Percentiles rank a stretch among this genome's conserved stretches.
Conservation (phyloP, 768 basidiomycete species). For the Panellus pusillus region DNA sequence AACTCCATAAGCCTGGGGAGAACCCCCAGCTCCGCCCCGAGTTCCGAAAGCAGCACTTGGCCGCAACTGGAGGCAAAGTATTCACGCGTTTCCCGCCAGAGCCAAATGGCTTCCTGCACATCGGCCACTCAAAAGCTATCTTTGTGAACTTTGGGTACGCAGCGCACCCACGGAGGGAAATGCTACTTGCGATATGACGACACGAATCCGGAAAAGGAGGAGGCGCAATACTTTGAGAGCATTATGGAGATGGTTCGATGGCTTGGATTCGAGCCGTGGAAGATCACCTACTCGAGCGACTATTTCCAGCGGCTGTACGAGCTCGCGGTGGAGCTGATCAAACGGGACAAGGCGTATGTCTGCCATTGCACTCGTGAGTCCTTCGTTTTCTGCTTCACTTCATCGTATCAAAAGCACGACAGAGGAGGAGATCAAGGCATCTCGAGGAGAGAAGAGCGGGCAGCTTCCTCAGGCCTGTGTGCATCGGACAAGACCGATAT, state of each 20-base stretch:
- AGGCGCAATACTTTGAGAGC: slow-evolving; percentile 93
- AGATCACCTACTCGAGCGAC: slow-evolving; percentile 98
- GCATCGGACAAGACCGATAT: slow-evolving; percentile 85
- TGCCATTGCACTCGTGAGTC: slow-evolving; percentile 92
- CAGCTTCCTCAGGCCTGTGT: slow-evolving; percentile 73
- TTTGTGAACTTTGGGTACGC: slow-evolving; percentile 99
- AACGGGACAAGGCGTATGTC: slow-evolving; percentile 90
- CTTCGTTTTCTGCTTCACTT: neutral
- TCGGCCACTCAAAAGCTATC: slow-evolving; percentile 98
- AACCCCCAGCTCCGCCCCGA: slow-evolving; percentile 83
- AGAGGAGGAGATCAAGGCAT: slow-evolving; percentile 92
- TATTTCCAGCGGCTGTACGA: slow-evolving; percentile 88
- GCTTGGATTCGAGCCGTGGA: slow-evolving; percentile 98
- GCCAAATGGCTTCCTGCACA: slow-evolving; percentile 94
- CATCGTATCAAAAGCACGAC: slow-evolving; percentile 12
- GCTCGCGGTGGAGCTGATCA: slow-evolving; percentile 85
- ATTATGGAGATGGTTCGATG: slow-evolving; percentile 94
- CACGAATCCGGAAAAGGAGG: slow-evolving; percentile 98
- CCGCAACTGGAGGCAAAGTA: slow-evolving; percentile 77
- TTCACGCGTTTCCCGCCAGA: slow-evolving; percentile 98
- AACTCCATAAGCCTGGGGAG: slow-evolving; percentile 89
- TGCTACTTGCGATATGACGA: slow-evolving; percentile 97
- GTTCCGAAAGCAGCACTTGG: slow-evolving; percentile 80
- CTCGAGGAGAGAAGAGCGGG: slow-evolving; percentile 83
- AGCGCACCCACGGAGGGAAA: slow-evolving; percentile 85